Conservation (phyloP, 768 basidiomycete species). For the Agrocybe pediades region DNA sequence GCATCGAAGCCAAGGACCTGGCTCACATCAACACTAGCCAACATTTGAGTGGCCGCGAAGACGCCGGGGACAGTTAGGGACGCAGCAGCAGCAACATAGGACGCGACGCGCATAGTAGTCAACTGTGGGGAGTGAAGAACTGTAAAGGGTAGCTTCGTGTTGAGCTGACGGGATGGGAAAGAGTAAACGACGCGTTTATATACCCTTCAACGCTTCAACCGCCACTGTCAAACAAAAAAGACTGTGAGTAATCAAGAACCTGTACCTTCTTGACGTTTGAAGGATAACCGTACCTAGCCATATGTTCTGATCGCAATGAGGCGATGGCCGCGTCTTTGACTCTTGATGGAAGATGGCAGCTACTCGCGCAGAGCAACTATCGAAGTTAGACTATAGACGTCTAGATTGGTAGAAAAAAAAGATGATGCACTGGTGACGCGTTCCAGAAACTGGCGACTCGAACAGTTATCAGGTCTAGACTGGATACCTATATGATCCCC, state of each 20-base stretch:
- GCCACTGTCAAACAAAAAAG: neutral
- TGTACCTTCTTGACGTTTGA: constrained; percentile 1
- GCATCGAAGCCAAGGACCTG: constrained; percentile 15
- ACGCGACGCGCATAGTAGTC: neutral
- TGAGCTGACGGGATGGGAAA: neutral
- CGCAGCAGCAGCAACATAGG: neutral
- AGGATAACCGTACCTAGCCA: neutral
- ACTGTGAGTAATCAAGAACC: neutral
- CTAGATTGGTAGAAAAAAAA: neutral
- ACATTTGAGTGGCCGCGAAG: constrained; percentile 3
- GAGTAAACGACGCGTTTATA: neutral
- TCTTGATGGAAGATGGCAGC: neutral
- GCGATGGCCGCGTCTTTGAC: neutral
- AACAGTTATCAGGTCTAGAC: neutral
- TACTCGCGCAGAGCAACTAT: neutral
- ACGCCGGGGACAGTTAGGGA: neutral
- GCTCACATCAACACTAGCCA: constrained; percentile 2
- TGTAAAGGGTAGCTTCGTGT: neutral
- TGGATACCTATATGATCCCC: neutral
- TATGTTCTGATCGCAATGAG: constrained; percentile 2
- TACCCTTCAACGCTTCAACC: neutral
- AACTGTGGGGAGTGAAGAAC: no score
- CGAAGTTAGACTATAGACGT: neutral
- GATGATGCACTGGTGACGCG: neutral
- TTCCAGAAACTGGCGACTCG: neutral